Conservation (phyloP, 768 basidiomycete genomes). For the Coprinopsis cinerea region DNA sequence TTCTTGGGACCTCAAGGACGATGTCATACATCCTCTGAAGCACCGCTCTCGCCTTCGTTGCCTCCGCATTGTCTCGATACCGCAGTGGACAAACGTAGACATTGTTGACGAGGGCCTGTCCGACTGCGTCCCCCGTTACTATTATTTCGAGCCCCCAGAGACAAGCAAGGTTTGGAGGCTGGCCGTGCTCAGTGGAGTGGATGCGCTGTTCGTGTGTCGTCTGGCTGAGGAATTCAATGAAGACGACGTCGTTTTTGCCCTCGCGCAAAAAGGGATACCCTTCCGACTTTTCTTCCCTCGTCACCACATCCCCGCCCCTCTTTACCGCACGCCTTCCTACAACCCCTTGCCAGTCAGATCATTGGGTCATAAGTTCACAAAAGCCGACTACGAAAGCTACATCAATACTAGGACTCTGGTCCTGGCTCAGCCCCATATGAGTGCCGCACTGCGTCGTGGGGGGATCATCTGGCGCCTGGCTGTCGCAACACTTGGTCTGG, state of each 20-base stretch:
- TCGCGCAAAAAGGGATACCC: not conserved
- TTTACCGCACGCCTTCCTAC: not conserved
- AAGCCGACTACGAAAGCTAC: slow-evolving; percentile 3
- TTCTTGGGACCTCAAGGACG: no score
- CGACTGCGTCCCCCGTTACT: no score
- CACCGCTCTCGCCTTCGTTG: no score
- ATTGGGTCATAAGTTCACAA: not conserved
- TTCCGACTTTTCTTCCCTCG: not conserved
- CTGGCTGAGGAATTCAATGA: not conserved
- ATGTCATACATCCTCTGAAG: no score
- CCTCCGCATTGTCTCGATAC: no score
- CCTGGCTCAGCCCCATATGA: no score
- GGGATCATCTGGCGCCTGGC: slow-evolving; percentile 5
- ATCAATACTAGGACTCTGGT: not conserved
- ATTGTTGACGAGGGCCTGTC: no score
- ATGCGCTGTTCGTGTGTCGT: not conserved
- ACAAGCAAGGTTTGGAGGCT: no score
- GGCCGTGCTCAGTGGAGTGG: not conserved
- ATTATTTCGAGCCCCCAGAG: no score
- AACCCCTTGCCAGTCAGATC: not conserved
- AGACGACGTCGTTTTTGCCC: not conserved
- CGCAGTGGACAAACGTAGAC: no score
- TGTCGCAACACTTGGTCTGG: no score
- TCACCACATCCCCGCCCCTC: not conserved
- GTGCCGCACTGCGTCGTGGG: no score